Evolutionary conservation across 306 rosid species (phyloP).

Genomic region (Vigna trinervia): DNA sequence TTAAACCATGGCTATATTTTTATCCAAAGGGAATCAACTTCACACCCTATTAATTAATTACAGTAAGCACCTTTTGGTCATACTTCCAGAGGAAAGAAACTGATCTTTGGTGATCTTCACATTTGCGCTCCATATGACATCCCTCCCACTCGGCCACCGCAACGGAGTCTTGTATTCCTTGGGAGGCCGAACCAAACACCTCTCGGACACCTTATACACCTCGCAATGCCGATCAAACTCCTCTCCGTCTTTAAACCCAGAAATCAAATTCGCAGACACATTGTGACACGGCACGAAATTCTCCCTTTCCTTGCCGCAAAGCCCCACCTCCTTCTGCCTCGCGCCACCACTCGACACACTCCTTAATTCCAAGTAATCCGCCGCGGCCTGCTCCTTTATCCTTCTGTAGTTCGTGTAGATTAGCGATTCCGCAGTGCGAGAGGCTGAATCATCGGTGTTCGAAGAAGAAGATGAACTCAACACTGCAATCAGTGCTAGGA

Average conservation of each 20-base stretch:
- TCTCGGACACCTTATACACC: conserved; percentile 53
- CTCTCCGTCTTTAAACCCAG: conserved; percentile 80
- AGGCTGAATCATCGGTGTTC: conserved; percentile 54
- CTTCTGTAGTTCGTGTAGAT: conserved; percentile 81
- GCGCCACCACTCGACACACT: conserved; percentile 66
- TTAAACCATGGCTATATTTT: neutral
- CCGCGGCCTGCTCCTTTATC: conserved; percentile 88
- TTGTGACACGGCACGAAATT: conserved; percentile 91
- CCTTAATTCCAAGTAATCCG: conserved; percentile 82
- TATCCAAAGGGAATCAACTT: conserved; percentile 27
- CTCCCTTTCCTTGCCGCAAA: conserved; percentile 91
- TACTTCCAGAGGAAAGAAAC: conserved; percentile 97
- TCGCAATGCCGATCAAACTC: conserved; percentile 96
- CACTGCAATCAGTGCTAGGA: conserved; percentile 75
- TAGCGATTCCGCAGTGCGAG: conserved; percentile 55
- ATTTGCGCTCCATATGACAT: conserved; percentile 95
- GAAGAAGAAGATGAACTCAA: conserved; percentile 74
- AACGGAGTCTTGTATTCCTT: conserved; percentile 96
- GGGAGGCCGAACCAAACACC: conserved; percentile 92
- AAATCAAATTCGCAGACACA: conserved; percentile 70
- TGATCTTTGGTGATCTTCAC: conserved; percentile 97
- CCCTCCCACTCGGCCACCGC: conserved; percentile 93
- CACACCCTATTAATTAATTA: neutral
- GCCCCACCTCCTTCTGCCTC: conserved; percentile 71
- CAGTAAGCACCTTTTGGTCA: conserved; percentile 87